A percentile compares a stretch with the other conserved stretches of the same genome.
phyloP scores from a whole-genome alignment of 768 basidiomycete genomes.

The Tulasnella calospora region DNA sequence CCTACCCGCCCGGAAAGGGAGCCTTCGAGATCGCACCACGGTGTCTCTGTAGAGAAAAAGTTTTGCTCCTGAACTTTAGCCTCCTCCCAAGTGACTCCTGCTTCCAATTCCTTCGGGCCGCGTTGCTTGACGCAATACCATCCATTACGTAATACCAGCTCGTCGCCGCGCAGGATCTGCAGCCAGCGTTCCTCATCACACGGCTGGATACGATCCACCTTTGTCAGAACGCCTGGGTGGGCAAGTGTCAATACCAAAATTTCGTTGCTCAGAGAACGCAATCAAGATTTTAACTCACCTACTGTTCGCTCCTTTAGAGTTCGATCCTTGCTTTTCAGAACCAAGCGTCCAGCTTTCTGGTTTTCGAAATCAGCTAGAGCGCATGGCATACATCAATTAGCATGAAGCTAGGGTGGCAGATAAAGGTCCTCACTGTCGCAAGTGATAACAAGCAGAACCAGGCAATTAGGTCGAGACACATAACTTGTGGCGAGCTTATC shows the following conservation, averaged over 20 bases:
- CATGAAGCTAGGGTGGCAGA: too few species aligned
- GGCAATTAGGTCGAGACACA: neutral
- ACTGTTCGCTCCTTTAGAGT: neutral
- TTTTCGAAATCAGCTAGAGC: too few species aligned
- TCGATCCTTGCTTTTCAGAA: too few species aligned
- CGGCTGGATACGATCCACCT: constrained; percentile 59
- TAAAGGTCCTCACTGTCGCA: constrained; percentile 17
- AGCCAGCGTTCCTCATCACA: constrained; percentile 59
- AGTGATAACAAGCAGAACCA: constrained; percentile 21
- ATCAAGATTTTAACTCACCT: too few species aligned
- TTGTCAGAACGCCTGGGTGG: constrained; percentile 62
- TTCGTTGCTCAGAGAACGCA: constrained; percentile 26
- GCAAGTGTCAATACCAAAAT: constrained; percentile 39
- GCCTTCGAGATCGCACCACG: constrained; percentile 37
- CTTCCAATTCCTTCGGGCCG: constrained; percentile 46
- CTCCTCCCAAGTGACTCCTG: constrained; percentile 53
- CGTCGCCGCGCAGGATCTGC: constrained; percentile 22
- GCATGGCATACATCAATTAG: too few species aligned
- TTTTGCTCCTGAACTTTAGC: constrained; percentile 54
- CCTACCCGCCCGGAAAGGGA: constrained; percentile 29
- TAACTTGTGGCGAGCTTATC: too few species aligned
- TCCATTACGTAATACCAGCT: constrained; percentile 47
- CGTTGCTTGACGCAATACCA: constrained; percentile 60
- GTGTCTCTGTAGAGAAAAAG: constrained; percentile 44
- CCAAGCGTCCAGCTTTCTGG: neutral